Conservation (phyloP, 495 filamentous ascomycete species). For the Podospora bellae-mahoneyi region DNA sequence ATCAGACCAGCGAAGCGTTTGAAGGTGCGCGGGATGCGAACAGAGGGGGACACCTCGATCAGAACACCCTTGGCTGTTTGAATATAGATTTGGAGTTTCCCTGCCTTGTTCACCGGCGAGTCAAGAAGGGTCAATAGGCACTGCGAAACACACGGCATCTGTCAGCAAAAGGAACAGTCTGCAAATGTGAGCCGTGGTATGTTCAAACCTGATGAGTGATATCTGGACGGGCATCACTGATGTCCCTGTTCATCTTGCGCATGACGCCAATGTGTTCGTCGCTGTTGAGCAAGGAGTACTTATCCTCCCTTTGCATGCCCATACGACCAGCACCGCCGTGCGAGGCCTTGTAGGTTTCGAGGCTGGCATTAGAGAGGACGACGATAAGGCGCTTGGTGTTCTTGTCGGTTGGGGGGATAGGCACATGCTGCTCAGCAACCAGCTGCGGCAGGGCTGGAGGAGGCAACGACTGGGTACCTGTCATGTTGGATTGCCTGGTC, state of each 20-base stretch:
- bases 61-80: slow-evolving; percentile 94
- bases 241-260: slow-evolving; percentile 98
- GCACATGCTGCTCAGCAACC: slow-evolving; percentile 84
- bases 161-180: slow-evolving; percentile 21
- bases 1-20: slow-evolving; percentile 98
- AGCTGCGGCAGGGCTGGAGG: slow-evolving; percentile 86
- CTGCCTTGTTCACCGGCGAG: slow-evolving; percentile 97
- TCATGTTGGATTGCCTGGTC: slow-evolving; percentile 23
- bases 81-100: slow-evolving; percentile 96
- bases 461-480: slow-evolving; percentile 85
- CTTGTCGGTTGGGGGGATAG: slow-evolving; percentile 82
- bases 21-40: slow-evolving; percentile 95
- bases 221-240: slow-evolving; percentile 94
- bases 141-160: slow-evolving; percentile 44
- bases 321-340: slow-evolving; percentile 60
- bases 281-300: slow-evolving; percentile 94
- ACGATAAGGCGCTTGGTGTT: slow-evolving; percentile 88
- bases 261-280: slow-evolving; percentile 98
- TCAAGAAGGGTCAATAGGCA: slow-evolving; percentile 96
- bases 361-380: slow-evolving; percentile 91
- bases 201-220: slow-evolving; percentile 91
- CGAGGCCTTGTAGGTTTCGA: slow-evolving; percentile 92
- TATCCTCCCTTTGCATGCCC: slow-evolving; percentile 74
- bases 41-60: slow-evolving; percentile 95
- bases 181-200: slow-evolving; percentile 14